Conservation (phyloP, 2,329 filamentous ascomycete genomes). For the Chrysoporthe deuterocubensis region DNA sequence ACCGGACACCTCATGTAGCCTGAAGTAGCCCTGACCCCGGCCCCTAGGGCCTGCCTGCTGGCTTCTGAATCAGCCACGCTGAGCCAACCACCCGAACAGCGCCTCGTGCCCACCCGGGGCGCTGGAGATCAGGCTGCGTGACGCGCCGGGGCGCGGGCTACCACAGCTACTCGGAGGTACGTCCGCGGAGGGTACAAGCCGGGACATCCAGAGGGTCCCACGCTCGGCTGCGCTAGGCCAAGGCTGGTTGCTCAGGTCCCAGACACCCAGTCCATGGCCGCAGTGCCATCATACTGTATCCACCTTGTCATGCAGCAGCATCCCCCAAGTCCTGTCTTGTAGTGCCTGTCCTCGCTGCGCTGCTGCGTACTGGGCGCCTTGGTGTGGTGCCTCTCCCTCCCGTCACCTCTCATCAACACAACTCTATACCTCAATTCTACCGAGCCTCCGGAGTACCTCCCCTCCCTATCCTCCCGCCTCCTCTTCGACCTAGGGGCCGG, state of each 20-base stretch:
- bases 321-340: neutral
- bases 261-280: constrained; percentile 11
- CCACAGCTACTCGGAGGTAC: constrained; percentile 5
- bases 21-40: constrained; percentile 8
- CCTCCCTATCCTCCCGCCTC: constrained; percentile 23
- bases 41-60: neutral
- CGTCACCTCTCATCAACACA: constrained; percentile 12
- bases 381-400: constrained; percentile 13
- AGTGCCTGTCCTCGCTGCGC: constrained; percentile 15
- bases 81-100: neutral
- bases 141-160: neutral
- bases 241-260: constrained; percentile 10
- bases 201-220: constrained; percentile 2
- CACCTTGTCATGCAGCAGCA: constrained; percentile 6
- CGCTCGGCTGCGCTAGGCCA: constrained; percentile 14
- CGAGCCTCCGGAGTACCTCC: constrained; percentile 5
- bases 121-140: constrained; percentile 13
- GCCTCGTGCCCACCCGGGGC: constrained; percentile 1
- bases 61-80: constrained; percentile 13
- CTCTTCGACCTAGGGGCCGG: constrained; percentile 19
- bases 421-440: constrained; percentile 8
- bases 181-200: neutral
- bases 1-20: constrained; percentile 11
- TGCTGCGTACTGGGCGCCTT: constrained; percentile 16
- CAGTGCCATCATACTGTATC: constrained; percentile 22